Percentiles rank a stretch among this genome's conserved stretches.
Evolutionary conservation across 2,329 filamentous ascomycete species (phyloP).

Genomic region (Pezicula rhizophila): DNA sequence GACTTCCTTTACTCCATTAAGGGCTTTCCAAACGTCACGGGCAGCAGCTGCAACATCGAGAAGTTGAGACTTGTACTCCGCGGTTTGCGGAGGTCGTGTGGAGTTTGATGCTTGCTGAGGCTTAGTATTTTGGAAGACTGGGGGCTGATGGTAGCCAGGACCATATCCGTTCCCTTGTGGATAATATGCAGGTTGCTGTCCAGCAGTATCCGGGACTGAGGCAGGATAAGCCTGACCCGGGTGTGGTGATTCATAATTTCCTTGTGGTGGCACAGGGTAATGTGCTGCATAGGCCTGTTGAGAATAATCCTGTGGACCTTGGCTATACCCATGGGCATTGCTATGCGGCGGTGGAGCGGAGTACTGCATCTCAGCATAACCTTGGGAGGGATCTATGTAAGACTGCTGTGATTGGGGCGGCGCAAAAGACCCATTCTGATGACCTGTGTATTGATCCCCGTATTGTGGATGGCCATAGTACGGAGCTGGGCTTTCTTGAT

Average conservation of each 20-base stretch:
- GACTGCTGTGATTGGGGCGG: constrained; percentile 16
- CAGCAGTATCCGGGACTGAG: constrained; percentile 9
- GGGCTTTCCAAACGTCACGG: constrained; percentile 56
- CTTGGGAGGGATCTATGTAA: constrained; percentile 19
- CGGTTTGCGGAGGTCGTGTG: constrained; percentile 30
- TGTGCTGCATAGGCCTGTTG: constrained; percentile 20
- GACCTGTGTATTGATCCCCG: constrained; percentile 25
- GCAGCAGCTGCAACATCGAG: constrained; percentile 49
- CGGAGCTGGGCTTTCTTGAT: constrained; percentile 24
- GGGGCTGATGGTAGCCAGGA: constrained; percentile 13
- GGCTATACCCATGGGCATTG: constrained; percentile 16
- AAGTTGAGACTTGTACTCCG: constrained; percentile 40
- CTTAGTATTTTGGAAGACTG: constrained; percentile 22
- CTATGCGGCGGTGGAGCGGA: constrained; percentile 16
- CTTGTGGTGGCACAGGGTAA: constrained; percentile 15
- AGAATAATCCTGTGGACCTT: constrained; percentile 17
- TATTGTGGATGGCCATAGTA: constrained; percentile 29
- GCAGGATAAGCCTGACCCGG: constrained; percentile 15
- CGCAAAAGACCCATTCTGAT: constrained; percentile 24
- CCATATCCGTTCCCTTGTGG: constrained; percentile 15
- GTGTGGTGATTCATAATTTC: constrained; percentile 13
- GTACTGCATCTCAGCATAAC: constrained; percentile 19
- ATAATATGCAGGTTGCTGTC: constrained; percentile 14
- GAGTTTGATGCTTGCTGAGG: constrained; percentile 12
- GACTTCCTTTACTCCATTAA: constrained; percentile 53